phyloP scores from a whole-genome alignment of 768 basidiomycete genomes.

The Cytidiella melzeri region DNA sequence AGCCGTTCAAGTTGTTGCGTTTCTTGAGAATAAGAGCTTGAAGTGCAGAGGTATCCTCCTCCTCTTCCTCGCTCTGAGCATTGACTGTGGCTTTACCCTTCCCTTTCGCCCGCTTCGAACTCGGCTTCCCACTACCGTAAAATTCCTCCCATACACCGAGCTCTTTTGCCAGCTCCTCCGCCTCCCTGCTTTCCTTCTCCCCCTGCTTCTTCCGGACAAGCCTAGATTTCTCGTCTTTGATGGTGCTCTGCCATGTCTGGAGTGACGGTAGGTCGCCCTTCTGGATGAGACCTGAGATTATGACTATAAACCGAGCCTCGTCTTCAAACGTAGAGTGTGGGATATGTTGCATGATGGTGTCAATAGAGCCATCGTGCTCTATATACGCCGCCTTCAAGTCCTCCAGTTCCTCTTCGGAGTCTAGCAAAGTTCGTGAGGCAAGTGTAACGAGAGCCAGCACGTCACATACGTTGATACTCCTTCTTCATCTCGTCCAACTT shows the following conservation, averaged over 20 bases:
- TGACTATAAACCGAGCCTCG: constrained; percentile 74
- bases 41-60: constrained; percentile 62
- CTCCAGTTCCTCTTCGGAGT: constrained; percentile 75
- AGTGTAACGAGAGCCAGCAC: not conserved
- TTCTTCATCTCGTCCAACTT: constrained; percentile 91
- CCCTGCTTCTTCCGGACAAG: constrained; percentile 68
- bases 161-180: constrained; percentile 78
- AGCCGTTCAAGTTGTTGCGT: constrained; percentile 61
- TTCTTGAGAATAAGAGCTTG: constrained; percentile 80
- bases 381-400: constrained; percentile 76
- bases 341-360: constrained; percentile 75
- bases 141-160: constrained; percentile 95
- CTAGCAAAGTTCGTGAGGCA: too few species aligned
- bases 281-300: constrained; percentile 62
- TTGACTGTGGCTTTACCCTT: constrained; percentile 40
- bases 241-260: constrained; percentile 59
- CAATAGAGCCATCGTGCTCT: constrained; percentile 68
- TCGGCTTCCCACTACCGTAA: constrained; percentile 69
- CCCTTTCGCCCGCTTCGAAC: constrained; percentile 48
- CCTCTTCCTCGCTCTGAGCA: constrained; percentile 34
- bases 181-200: constrained; percentile 77
- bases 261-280: constrained; percentile 51
- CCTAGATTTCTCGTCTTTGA: constrained; percentile 76
- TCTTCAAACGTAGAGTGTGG: constrained; percentile 83
- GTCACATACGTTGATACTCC: constrained; percentile 76